Conservation (phyloP, 2,329 filamentous ascomycete species). For the Clathrospora elynae region DNA sequence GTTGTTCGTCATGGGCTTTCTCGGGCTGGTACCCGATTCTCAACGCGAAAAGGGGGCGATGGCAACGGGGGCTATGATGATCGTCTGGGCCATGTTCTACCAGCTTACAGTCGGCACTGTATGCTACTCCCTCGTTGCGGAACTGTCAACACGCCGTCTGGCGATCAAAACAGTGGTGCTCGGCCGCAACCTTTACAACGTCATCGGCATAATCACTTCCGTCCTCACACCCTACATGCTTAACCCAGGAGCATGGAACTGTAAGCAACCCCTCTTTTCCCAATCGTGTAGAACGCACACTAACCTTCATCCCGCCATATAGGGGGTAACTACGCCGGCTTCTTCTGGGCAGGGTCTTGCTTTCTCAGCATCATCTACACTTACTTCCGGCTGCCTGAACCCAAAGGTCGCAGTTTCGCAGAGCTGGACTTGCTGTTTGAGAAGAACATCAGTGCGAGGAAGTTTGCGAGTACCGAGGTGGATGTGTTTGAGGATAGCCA, state of each 20-base stretch:
- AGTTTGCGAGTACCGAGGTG: conserved; percentile 66
- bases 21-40: conserved; percentile 70
- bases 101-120: conserved; percentile 88
- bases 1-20: conserved; percentile 83
- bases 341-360: conserved; percentile 85
- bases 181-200: conserved; percentile 75
- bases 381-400: conserved; percentile 81
- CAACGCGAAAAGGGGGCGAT: conserved; percentile 67
- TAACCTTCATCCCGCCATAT: background rate
- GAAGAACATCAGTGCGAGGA: conserved; percentile 69
- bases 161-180: conserved; percentile 92
- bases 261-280: conserved; percentile 3
- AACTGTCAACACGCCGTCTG: conserved; percentile 79
- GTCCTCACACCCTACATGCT: conserved; percentile 92
- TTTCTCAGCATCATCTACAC: conserved; percentile 81
- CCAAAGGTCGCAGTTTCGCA: conserved; percentile 78
- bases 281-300: too few relatives aligned
- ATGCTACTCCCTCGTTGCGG: conserved; percentile 85
- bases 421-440: conserved; percentile 88
- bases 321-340: conserved; percentile 80
- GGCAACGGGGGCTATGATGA: conserved; percentile 83
- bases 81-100: conserved; percentile 62
- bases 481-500: conserved; percentile 57
- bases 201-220: conserved; percentile 79
- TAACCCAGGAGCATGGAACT: conserved; percentile 84